Evolutionary conservation across 1,284 basidiomycete genomes (phyloP).

Genomic region (Trichosporon faecale): DNA sequence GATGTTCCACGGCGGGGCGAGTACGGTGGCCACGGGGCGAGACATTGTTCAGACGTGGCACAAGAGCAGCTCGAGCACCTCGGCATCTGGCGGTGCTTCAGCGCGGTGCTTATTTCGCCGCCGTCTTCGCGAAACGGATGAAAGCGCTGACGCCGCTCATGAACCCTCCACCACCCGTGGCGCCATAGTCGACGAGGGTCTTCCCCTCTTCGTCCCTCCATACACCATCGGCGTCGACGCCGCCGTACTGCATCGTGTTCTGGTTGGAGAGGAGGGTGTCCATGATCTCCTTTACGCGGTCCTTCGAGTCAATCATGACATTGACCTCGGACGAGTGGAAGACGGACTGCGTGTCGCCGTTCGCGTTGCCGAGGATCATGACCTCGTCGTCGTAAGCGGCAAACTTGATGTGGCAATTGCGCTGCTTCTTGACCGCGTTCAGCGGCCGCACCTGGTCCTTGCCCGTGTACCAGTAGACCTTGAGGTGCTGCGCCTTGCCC

Average conservation of each 20-base stretch:
- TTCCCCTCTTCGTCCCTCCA: constrained; percentile 63
- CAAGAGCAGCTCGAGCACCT: background rate
- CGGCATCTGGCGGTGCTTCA: background rate
- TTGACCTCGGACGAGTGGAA: constrained; percentile 77
- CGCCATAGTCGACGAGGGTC: constrained; percentile 49
- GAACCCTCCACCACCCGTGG: constrained; percentile 42
- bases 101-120: constrained; percentile 19
- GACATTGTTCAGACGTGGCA: background rate
- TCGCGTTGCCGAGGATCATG: constrained; percentile 62
- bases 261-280: constrained; percentile 64
- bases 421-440: constrained; percentile 67
- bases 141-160: constrained; percentile 44
- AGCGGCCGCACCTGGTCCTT: constrained; percentile 66
- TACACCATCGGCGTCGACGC: constrained; percentile 64
- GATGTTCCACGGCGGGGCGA: background rate
- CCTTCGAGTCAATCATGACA: constrained; percentile 65
- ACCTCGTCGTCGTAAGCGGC: constrained; percentile 69
- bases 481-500: constrained; percentile 59
- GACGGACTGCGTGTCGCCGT: constrained; percentile 65
- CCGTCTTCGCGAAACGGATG: constrained; percentile 43
- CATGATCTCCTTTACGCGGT: constrained; percentile 64
- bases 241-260: constrained; percentile 65
- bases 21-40: background rate
- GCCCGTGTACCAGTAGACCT: constrained; percentile 62
- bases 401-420: constrained; percentile 76